Conservation (phyloP, 2,329 filamentous ascomycete genomes). For the Alternaria dauci region DNA sequence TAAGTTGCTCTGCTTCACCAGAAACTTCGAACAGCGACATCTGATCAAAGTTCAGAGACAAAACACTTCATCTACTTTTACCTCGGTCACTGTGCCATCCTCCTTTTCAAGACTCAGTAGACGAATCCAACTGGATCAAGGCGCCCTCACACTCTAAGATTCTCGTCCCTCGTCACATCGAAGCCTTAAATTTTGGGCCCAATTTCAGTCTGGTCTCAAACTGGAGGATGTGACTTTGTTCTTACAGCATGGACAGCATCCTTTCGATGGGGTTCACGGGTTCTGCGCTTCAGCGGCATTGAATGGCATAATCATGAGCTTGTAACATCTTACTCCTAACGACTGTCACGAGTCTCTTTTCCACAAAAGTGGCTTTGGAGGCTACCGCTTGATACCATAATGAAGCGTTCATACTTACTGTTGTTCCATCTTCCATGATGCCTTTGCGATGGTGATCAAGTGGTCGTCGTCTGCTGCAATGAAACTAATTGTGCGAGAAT, state of each 20-base stretch:
- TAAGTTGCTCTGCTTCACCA: constrained; percentile 55
- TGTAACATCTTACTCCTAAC: constrained; percentile 21
- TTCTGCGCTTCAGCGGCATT: constrained; percentile 9
- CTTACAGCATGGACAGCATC: background rate
- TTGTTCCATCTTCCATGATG: background rate
- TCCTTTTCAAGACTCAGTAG: constrained; percentile 98
- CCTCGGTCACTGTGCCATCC: constrained; percentile 95
- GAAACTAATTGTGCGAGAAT: no score
- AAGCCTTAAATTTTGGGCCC: constrained; percentile 1
- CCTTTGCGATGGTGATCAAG: background rate
- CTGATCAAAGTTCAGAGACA: constrained; percentile 71
- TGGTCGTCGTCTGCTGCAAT: background rate
- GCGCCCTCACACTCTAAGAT: constrained; percentile 10
- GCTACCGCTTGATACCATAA: constrained; percentile 20
- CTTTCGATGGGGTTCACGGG: constrained; percentile 9
- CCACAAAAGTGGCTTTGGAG: constrained; percentile 25
- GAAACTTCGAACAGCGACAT: background rate
- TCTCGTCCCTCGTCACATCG: constrained; percentile 5
- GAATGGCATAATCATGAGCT: constrained; percentile 1
- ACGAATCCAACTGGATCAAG: constrained; percentile 15
- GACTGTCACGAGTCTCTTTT: constrained; percentile 38
- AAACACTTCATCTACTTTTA: constrained; percentile 99
- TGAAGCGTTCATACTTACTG: constrained; percentile 17
- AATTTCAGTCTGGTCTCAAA: constrained; percentile 13
- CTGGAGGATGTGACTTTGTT: background rate